Evolutionary conservation across 2,329 filamentous ascomycete species (phyloP), one percentile per base, ranked within the genome.

Genomic region (Colletotrichum coccodes): DNA sequence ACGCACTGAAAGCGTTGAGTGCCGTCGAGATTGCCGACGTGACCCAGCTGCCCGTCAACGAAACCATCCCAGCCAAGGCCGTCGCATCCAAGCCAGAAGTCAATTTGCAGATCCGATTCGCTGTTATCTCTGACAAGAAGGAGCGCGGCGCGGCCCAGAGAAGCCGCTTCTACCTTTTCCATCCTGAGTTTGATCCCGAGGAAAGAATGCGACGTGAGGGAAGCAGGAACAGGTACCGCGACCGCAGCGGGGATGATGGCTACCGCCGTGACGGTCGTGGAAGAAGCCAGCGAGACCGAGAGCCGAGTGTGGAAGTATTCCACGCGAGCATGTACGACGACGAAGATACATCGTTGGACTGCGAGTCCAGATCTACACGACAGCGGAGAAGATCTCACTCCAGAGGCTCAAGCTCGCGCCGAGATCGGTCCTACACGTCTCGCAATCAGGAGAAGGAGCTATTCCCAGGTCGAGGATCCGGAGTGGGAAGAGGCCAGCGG

Each of bases 141-240:
- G 88, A 90, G 74, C 88, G 85, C 49, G 91, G 93, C 46, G 95
- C 96, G 1, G 89, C 94, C 12, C 87, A 92, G 58, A 88, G 92
- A 70, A 98, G 95, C 80, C 89, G 94, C 14, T 98, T 97, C 82
- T 99, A 99, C 78, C 89, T 98, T 40, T 87, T 96, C 75, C 93
- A 98, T 74, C 95, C 95, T 1, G 93, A 97, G 74, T 90, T 94
- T 76, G 95, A 97, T 75, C 94, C 92, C 3, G 90, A 91, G 73
- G 94, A 93, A 81, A 88, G 89, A 60, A 84, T 90, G 71, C 87
- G 90, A 68, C 85, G 84, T 67, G 84, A 87, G 58, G 85, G 88
- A 46, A 79, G 83, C 65, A 86, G 85, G 73, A 91, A 89, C 65
- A 86, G 85, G 76, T 93, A 91, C 76, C 89, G 90, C 71, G 89